Evolutionary conservation across 306 rosid genomes (phyloP), one percentile per base, ranked within the genome.

Genomic region (Chamaecrista fasciculata): DNA sequence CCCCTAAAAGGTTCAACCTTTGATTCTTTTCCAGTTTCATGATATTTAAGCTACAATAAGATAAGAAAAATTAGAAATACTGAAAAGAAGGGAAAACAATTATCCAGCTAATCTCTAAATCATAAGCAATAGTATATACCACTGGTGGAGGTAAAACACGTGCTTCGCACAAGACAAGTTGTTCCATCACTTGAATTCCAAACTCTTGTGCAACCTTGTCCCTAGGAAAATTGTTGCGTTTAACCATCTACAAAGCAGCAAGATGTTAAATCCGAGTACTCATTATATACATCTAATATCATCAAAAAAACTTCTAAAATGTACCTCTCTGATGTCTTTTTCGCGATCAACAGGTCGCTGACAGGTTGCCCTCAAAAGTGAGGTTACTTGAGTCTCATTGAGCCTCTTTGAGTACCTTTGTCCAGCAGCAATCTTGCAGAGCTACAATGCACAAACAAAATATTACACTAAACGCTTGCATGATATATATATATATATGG

Each of bases 111-210:
- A 4, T 42, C 6, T 24, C 9, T 15, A 8, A 24, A 18, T 56
- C 5, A 24, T 44, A 12, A 61, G 40, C 11, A 4, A 18, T n/a
- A n/a, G n/a, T n/a, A 6, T 0, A 14, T 83, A 87, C 96, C 94
- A 0, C 49, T 0, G 97, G 97, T 0, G 96, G 71, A 1, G 95
- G 80, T 28, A 92, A 72, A 23, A 92, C 92, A 3, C 97, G 86
- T 11, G 97, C 97, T 11, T 84, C 78, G 4, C 90, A 25, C 39
- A 70, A 0, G 0, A 82, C 36, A 15, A 67, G 74, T 0, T 73
- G 75, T 19, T 43, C 73, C 0, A 4, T 69, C 0, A 89, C 87
- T 15, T 36, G 14, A 8, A 92, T 85, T 0, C 89, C 87, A 77
- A 92, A 92, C 3, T 87, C 69, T 0, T 11, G 42, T 0, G 50